Evolutionary conservation across 2,329 filamentous ascomycete species (phyloP).

Genomic region (Orbilia oligospora): DNA sequence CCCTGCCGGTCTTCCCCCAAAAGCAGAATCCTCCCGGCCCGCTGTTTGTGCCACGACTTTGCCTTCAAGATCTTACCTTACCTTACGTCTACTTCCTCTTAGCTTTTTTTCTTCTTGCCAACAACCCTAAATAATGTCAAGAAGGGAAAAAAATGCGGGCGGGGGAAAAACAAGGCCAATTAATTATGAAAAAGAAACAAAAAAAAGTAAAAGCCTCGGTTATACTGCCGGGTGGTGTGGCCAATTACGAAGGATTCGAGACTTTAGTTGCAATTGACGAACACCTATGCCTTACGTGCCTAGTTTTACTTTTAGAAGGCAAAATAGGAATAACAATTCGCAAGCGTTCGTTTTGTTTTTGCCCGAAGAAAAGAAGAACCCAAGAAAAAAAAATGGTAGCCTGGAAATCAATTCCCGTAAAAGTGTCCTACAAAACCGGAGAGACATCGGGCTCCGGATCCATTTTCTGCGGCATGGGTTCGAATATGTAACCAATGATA

Average conservation of each 20-base stretch:
- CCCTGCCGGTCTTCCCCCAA: neutral
- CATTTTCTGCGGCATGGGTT: conserved; percentile 12
- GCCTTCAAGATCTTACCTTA: no score
- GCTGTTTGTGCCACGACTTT: conserved; percentile 50
- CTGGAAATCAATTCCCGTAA: conserved; percentile 9
- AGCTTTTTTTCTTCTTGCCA: neutral
- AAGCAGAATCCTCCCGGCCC: conserved; percentile 25
- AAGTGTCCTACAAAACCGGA: conserved; percentile 37
- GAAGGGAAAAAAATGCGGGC: conserved; percentile 2
- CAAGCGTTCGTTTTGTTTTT: no score
- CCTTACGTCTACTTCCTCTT: no score
- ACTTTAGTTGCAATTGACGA: neutral
- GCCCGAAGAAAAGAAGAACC: conserved; percentile 22
- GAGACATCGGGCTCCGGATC: conserved; percentile 38
- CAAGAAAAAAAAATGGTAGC: conserved; percentile 43
- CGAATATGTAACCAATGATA: neutral
- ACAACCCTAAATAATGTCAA: neutral
- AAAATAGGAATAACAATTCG: conserved; percentile 1
- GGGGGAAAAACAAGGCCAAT: conserved; percentile 4
- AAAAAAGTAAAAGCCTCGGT: conserved; percentile 16
- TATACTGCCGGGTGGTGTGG: conserved; percentile 23
- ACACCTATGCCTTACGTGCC: no score
- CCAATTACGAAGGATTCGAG: conserved; percentile 55
- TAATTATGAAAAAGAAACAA: neutral
- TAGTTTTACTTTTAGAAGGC: conserved; percentile 9